Base-by-base conservation (phyloP, 1,284 basidiomycete species). In the Mycena sp. region DNA sequence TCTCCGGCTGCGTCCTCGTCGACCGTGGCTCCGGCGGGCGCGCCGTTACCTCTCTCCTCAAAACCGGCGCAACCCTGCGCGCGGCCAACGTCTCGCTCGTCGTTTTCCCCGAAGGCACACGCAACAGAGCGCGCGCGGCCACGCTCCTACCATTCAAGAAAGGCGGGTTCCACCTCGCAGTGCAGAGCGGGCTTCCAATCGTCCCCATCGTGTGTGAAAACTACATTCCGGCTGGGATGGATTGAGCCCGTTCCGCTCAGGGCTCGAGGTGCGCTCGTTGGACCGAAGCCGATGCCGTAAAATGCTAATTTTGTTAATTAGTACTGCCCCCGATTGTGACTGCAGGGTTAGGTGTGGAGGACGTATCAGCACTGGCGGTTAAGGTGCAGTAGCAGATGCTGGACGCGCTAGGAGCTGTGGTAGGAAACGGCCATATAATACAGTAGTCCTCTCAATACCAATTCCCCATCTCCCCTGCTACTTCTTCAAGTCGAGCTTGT, bases 161-260 rank as follows among this genome's bases (percentile, higher is more conserved):
- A 83, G 98, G 98, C 55, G 97, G 96, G 0, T 99, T 99, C 88
- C 96, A 99, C 80, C 88, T 99, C 48, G 97, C 98, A 8, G 87
- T 99, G 20, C 93, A 98, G 82, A 93, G 92, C 13, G 92, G 92
- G 25, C 87, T 97, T 55, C 96, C 96, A 4, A 92, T 99, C 76
- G 88, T 96, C 18, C 96, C 97, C 11, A 89, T 99, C 66, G 93
- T 99, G 0, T 94, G 93, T 77, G 96, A 99, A 83, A 99, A 99
- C 82, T 98, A 98, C 81, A 72, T 98, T 97, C 81, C 91, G 89
- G 69, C 87, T 90, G 76, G 92, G 91, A 59, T 85, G 93, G 20
- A 96, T 99, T 34, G 30, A 34, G 30, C 82, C 86, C 25, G 97
- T 96, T 0, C 87, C 86, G 34, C 85, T 98, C 72, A 93, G 89